Conservation (phyloP, 305 asterid species). For the Ilex paraguariensis region DNA sequence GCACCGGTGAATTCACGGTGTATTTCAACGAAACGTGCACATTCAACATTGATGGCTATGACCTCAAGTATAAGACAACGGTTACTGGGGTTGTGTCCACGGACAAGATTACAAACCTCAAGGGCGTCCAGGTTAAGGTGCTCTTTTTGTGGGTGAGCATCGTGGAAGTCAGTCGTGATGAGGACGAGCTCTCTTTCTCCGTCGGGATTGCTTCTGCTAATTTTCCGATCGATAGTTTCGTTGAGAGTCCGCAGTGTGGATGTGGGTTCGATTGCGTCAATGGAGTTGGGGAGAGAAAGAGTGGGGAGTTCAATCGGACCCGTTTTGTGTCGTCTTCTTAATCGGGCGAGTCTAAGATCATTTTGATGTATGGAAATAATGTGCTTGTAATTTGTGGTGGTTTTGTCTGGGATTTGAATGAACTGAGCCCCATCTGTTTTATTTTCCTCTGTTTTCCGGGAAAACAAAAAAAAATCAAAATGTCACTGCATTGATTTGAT, state of each 20-base stretch:
- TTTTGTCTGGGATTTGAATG: no score
- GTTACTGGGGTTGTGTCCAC: slow-evolving; percentile 36
- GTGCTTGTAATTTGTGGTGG: no score
- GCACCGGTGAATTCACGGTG: slow-evolving; percentile 59
- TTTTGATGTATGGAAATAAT: no score
- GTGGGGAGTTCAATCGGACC: no score
- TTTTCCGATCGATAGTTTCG: slow-evolving; percentile 34
- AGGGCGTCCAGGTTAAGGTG: slow-evolving; percentile 52
- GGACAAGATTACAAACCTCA: slow-evolving; percentile 22
- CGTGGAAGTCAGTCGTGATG: slow-evolving; percentile 28
- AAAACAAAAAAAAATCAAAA: no score
- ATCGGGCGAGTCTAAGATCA: no score
- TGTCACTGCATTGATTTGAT: no score
- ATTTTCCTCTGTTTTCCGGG: no score
- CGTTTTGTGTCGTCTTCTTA: no score
- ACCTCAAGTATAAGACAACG: slow-evolving; percentile 33
- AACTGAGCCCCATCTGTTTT: no score
- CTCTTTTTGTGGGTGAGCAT: slow-evolving; percentile 47
- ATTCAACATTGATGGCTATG: slow-evolving; percentile 34
- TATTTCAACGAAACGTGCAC: slow-evolving; percentile 44
- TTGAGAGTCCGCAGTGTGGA: slow-evolving; percentile 54
- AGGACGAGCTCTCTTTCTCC: slow-evolving; percentile 37
- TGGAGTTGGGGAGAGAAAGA: not conserved
- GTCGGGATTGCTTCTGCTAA: slow-evolving; percentile 44
- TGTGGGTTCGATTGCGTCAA: slow-evolving; percentile 42